Conservation (phyloP, 2,329 filamentous ascomycete genomes). For the Verticillium nubilum region DNA sequence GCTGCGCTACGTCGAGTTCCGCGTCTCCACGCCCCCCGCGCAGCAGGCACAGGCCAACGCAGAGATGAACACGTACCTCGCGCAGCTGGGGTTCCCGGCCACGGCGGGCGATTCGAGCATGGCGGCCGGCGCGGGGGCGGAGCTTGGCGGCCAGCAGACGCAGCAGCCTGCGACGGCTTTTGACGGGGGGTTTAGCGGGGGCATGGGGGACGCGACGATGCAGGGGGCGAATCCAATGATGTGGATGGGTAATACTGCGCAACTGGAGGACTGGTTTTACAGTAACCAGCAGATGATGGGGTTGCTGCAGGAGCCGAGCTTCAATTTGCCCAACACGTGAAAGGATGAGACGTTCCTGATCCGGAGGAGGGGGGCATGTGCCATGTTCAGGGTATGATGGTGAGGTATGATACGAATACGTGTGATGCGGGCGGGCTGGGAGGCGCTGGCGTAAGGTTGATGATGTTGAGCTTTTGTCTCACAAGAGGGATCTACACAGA, state of each 20-base stretch:
- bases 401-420: too few relatives aligned
- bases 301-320: constrained; percentile 21
- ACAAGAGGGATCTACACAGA: too few relatives aligned
- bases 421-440: too few relatives aligned
- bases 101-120: background rate
- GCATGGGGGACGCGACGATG: background rate
- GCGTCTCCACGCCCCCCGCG: constrained; percentile 22
- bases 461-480: too few relatives aligned
- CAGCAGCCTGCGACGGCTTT: background rate
- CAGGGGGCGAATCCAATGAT: constrained; percentile 18
- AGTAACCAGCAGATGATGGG: constrained; percentile 31
- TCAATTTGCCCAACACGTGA: background rate
- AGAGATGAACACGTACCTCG: constrained; percentile 46
- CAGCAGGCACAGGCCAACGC: constrained; percentile 24
- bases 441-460: too few relatives aligned
- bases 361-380: background rate
- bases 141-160: background rate
- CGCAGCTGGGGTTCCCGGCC: constrained; percentile 40
- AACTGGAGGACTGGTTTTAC: constrained; percentile 32
- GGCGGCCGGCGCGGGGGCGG: constrained; percentile 1
- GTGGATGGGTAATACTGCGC: constrained; percentile 30
- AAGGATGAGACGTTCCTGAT: background rate
- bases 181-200: background rate
- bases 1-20: constrained; percentile 52
- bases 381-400: background rate